These are phyloP conservation scores for Globisporangium nunn DNA, from an alignment of 352 stramenopile genomes.

Conservation along the genomic window DNA sequence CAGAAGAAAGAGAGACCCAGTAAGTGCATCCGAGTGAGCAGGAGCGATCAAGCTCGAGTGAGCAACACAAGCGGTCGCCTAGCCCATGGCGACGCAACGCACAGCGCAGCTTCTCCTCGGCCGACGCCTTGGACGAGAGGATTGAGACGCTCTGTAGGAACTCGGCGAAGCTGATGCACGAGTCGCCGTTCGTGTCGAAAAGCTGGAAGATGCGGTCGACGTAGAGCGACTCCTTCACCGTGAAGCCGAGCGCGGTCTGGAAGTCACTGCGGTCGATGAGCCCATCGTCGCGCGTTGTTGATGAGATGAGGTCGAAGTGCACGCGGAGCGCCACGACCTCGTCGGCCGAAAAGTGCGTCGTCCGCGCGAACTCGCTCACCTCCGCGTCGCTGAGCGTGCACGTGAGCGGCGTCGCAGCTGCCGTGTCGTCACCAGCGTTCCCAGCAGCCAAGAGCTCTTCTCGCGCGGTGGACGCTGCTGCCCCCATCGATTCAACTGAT, in stretches of 20 bases:
- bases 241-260: conserved; percentile 70
- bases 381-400: conserved; percentile 55
- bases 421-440: not conserved
- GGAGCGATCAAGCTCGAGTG: not conserved
- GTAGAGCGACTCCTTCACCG: conserved; percentile 75
- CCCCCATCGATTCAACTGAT: conserved; percentile 25
- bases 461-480: conserved; percentile 53
- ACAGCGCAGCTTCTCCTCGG: conserved; percentile 71
- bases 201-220: conserved; percentile 79
- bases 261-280: conserved; percentile 77
- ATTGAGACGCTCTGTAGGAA: conserved; percentile 70
- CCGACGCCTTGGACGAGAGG: conserved; percentile 59
- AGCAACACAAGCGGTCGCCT: not conserved
- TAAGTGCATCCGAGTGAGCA: not conserved
- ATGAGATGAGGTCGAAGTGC: conserved; percentile 68
- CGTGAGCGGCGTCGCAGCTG: conserved; percentile 14
- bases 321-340: conserved; percentile 51
- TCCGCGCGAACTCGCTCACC: conserved; percentile 28
- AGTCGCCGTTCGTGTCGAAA: conserved; percentile 73
- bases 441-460: conserved; percentile 24
- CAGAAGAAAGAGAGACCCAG: too few species aligned
- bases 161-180: conserved; percentile 75
- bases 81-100: conserved; percentile 23
- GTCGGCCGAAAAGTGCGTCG: conserved; percentile 50
- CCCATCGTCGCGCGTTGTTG: conserved; percentile 50